Conservation (phyloP, 2,329 filamentous ascomycete species). For the Fusarium sp. region DNA sequence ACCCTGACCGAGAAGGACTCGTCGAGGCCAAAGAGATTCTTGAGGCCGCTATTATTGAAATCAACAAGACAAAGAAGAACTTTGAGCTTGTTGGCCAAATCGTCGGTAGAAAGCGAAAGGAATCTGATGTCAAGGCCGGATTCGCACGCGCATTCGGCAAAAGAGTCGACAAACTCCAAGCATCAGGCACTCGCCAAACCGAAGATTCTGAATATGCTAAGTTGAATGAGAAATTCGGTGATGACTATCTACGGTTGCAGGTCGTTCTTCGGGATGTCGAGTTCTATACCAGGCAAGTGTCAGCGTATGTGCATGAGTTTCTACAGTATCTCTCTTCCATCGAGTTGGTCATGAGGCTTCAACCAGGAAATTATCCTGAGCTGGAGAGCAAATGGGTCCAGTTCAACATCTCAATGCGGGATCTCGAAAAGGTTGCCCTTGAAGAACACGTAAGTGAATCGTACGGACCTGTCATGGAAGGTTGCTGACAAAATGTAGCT, state of each 20-base stretch:
- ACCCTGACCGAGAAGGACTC: constrained; percentile 81
- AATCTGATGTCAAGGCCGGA: constrained; percentile 86
- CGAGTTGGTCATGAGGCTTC: constrained; percentile 80
- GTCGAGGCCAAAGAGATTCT: constrained; percentile 62
- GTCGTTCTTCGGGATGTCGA: constrained; percentile 95
- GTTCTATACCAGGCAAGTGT: constrained; percentile 85
- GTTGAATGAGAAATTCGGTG: constrained; percentile 86
- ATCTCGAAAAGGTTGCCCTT: constrained; percentile 84
- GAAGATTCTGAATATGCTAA: constrained; percentile 86
- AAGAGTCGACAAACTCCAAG: constrained; percentile 83
- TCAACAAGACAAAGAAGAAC: constrained; percentile 96
- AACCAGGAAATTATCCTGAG: constrained; percentile 80
- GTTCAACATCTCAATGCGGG: constrained; percentile 87
- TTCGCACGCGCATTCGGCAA: constrained; percentile 91
- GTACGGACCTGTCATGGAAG: background rate
- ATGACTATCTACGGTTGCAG: constrained; percentile 91
- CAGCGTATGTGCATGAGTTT: constrained; percentile 83
- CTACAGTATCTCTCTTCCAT: constrained; percentile 83
- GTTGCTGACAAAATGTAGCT: constrained; percentile 54
- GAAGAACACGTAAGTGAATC: constrained; percentile 78
- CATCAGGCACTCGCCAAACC: constrained; percentile 68
- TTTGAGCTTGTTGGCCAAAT: constrained; percentile 93
- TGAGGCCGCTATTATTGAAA: constrained; percentile 79
- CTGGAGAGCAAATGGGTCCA: constrained; percentile 94
- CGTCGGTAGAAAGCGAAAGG: constrained; percentile 84